Evolutionary conservation across 1,139 yeast genomes (phyloP), one percentile per base, ranked within the genome.

Genomic region (Pichia sp.): DNA sequence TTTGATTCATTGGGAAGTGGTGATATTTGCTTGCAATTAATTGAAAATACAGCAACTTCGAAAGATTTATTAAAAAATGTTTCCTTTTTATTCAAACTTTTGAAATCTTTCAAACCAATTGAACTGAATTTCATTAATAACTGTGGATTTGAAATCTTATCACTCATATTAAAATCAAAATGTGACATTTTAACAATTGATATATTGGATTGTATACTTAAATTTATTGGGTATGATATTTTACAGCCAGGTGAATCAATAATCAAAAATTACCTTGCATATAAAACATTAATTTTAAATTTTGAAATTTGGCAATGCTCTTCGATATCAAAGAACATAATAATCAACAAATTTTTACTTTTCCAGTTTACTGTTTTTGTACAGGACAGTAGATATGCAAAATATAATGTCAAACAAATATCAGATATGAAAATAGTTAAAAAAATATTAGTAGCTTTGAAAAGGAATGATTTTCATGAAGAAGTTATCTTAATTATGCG

Each of bases 281-380:
- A 76, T 53, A 67, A 71, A 27, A 57, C 68, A 9, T 51, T 79
- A 32, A 62, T 78, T 4, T 61, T 73, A 3, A 80, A 79, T 55
- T 71, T 75, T 53, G 76, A 74, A 32, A 61, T 79, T 9, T 79
- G 84, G 84, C 68, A 65, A 35, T 53, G 59, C 4, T 25, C 27
- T 11, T 15, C 44, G 6, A 45, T 43, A 8, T 15, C 46, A 3
- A 27, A 42, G 3, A 46, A 44, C 16, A 54, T 68, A 22, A 77
- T 72, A 36, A 68, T 79, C 0, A 70, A 80, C 44, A 69, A 75
- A 40, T 72, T 71, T 48, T 63, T 83, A 11, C 63, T 82, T 6
- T 73, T 72, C 48, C 90, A 85, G 53, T 69, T 83, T 44, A 72
- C 74, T 2, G 74, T 74, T 1, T 71, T 85, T 51, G 66, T 78